Evolutionary conservation across 208 protist genomes (phyloP).

Genomic region (Wallacemonas collosoma): DNA sequence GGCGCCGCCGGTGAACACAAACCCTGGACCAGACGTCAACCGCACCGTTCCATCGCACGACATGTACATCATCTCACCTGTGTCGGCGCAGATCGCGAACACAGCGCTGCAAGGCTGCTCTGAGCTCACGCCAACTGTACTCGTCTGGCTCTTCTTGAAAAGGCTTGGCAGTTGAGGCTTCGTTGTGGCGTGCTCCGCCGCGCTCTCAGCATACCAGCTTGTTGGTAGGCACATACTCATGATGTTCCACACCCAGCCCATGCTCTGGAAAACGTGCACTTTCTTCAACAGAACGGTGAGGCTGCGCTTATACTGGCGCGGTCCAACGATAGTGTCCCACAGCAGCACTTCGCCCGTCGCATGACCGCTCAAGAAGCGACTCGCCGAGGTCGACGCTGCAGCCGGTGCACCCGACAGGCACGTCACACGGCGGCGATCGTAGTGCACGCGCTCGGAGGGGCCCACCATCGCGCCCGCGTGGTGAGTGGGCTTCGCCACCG

Average conservation of each 20-base stretch:
- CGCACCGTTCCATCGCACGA: constrained; percentile 2
- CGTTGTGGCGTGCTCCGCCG: not conserved
- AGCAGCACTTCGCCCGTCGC: constrained; percentile 52
- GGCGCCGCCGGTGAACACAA: constrained; percentile 12
- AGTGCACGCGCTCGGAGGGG: not conserved
- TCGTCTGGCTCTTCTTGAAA: constrained; percentile 3
- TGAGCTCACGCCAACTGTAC: not conserved
- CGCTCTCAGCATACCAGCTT: not conserved
- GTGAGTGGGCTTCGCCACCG: constrained; percentile 15
- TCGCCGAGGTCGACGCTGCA: not conserved
- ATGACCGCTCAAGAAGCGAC: constrained; percentile 47
- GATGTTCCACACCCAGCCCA: constrained; percentile 32
- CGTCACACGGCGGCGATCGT: constrained; percentile 54
- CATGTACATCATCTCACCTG: not conserved
- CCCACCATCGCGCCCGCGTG: not conserved
- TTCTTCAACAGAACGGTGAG: constrained; percentile 44
- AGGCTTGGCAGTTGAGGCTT: constrained; percentile 13
- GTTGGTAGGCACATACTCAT: constrained; percentile 9
- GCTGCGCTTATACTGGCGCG: not conserved
- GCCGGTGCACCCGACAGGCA: constrained; percentile 23
- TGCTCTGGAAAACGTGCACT: constrained; percentile 30
- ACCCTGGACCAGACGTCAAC: not conserved
- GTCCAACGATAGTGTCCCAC: constrained; percentile 31
- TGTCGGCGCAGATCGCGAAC: not conserved
- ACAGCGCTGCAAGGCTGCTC: constrained; percentile 1